Percentiles rank a stretch among this genome's conserved stretches.
phyloP scores from a whole-genome alignment of 345 rosid genomes.

The Ceriops zippeliana region DNA sequence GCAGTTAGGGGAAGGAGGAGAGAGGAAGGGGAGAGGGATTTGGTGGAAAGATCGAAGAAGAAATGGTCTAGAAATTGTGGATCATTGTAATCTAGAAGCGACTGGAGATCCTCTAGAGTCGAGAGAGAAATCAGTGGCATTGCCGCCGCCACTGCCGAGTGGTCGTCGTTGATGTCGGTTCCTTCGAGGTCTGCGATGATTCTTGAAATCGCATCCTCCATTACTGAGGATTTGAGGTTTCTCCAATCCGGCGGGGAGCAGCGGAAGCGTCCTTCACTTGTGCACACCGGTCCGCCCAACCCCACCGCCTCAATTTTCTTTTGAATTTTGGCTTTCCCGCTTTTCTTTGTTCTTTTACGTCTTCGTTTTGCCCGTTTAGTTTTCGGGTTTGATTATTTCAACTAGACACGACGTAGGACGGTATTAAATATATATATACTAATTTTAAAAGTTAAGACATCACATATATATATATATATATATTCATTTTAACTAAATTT shows the following conservation, averaged over 20 bases:
- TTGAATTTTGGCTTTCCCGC: conserved; percentile 16
- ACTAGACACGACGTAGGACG: no score
- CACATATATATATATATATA: neutral
- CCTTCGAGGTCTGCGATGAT: conserved; percentile 21
- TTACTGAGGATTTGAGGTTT: neutral
- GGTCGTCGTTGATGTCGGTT: conserved; percentile 1
- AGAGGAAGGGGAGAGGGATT: conserved; percentile 38
- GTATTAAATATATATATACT: no score
- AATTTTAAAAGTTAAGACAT: no score
- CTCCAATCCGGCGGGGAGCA: neutral
- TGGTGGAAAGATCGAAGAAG: conserved; percentile 46
- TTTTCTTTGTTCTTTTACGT: neutral
- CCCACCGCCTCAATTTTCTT: neutral
- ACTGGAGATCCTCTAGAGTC: conserved; percentile 50
- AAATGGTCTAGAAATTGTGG: conserved; percentile 44
- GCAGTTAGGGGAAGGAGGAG: conserved; percentile 48
- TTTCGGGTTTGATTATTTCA: no score
- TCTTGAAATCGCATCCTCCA: conserved; percentile 12
- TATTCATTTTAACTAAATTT: neutral
- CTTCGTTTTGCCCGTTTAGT: no score
- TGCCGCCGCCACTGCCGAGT: neutral
- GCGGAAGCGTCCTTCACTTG: no score
- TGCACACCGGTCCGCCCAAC: no score
- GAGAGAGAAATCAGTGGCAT: conserved; percentile 26
- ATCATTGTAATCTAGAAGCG: conserved; percentile 45